Percentiles rank a stretch among this genome's conserved stretches.
Evolutionary conservation across 768 basidiomycete genomes (phyloP).

Genomic region (Pisolithus tinctorius): DNA sequence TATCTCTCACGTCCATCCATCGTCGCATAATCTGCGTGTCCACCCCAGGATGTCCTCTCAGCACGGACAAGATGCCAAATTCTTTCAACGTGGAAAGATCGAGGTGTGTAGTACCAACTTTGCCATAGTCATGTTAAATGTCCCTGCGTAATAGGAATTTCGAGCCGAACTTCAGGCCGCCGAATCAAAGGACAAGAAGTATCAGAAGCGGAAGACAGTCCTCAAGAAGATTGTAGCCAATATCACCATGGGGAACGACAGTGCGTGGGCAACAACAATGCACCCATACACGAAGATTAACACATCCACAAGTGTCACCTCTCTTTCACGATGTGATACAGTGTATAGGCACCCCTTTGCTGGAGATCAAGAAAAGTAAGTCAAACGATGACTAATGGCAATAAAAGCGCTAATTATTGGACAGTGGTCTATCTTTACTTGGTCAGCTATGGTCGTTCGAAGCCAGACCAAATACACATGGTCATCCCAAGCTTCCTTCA

Average conservation of each 20-base stretch:
- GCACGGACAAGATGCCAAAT: slow-evolving; percentile 83
- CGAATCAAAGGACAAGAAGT: slow-evolving; percentile 96
- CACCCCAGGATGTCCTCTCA: slow-evolving; percentile 36
- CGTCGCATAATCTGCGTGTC: background rate
- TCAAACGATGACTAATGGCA: slow-evolving; percentile 2
- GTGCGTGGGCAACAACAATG: slow-evolving; percentile 45
- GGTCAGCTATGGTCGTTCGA: slow-evolving; percentile 91
- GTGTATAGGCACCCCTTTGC: slow-evolving; percentile 87
- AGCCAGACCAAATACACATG: slow-evolving; percentile 88
- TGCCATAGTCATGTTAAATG: slow-evolving; percentile 4
- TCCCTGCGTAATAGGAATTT: slow-evolving; percentile 56
- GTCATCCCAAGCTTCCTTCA: slow-evolving; percentile 89
- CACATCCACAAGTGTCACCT: slow-evolving; percentile 65
- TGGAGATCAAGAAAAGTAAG: slow-evolving; percentile 99
- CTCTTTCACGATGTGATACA: slow-evolving; percentile 94
- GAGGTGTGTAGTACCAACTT: slow-evolving; percentile 44
- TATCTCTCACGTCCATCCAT: background rate
- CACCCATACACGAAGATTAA: slow-evolving; percentile 11
- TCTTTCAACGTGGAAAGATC: slow-evolving; percentile 88
- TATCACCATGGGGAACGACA: slow-evolving; percentile 99
- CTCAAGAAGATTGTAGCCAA: slow-evolving; percentile 98
- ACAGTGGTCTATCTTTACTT: slow-evolving; percentile 97
- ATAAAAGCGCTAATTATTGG: background rate
- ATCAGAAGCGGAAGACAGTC: slow-evolving; percentile 84
- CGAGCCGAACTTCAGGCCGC: slow-evolving; percentile 86